These are phyloP conservation scores for Mallotus nudiflorus DNA, from an alignment of 345 rosid genomes.

Conservation along the genomic window DNA sequence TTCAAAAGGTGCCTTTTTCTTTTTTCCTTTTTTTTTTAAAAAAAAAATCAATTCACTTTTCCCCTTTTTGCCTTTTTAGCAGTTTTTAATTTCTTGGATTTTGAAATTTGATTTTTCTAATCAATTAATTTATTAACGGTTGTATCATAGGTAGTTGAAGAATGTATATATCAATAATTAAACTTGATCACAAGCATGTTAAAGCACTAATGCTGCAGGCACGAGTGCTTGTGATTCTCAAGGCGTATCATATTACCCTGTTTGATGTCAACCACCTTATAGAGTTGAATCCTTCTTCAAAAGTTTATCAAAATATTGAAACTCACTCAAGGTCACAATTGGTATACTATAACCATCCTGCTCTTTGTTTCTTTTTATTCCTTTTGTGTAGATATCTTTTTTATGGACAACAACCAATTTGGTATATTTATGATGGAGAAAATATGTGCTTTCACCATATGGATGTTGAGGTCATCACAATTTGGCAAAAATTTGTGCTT, in stretches of 20 bases:
- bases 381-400: no score
- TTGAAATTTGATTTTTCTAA: not conserved
- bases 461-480: no score
- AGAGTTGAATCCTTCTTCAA: constrained; percentile 80
- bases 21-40: not conserved
- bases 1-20: constrained; percentile 59
- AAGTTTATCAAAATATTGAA: constrained; percentile 76
- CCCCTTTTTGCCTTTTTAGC: no score
- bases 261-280: constrained; percentile 86
- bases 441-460: no score
- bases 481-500: no score
- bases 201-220: constrained; percentile 94
- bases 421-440: no score
- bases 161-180: constrained; percentile 86
- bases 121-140: not conserved
- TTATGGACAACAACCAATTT: no score
- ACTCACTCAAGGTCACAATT: constrained; percentile 83
- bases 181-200: constrained; percentile 80
- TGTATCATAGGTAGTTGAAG: constrained; percentile 70
- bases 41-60: no score
- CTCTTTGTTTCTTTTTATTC: no score
- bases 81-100: not conserved
- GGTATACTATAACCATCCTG: no score
- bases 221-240: constrained; percentile 79
- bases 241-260: constrained; percentile 79